Evolutionary conservation across 2,329 filamentous ascomycete genomes (phyloP).

Genomic region (Bipolaris sorokiniana): DNA sequence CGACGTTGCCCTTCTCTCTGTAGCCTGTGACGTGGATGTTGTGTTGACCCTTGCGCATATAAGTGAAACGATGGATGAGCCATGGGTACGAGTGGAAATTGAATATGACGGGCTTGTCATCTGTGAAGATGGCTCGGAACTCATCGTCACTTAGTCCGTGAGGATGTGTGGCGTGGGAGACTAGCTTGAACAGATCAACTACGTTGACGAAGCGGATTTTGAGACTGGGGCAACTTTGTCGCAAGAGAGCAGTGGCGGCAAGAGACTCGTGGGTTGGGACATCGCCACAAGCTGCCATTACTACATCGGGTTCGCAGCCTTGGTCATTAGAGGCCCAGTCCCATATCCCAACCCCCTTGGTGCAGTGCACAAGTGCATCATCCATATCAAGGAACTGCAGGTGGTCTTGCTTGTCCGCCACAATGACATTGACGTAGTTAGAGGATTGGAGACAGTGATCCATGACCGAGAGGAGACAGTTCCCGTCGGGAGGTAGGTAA

Average conservation of each 20-base stretch:
- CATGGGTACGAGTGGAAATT: conserved; percentile 86
- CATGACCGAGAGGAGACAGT: conserved; percentile 76
- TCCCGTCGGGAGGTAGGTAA: conserved; percentile 80
- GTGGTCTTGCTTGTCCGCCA: conserved; percentile 80
- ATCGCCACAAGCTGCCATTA: conserved; percentile 79
- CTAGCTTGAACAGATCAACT: conserved; percentile 80
- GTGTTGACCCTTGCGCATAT: conserved; percentile 71
- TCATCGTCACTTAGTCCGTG: conserved; percentile 68
- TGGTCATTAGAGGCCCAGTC: conserved; percentile 75
- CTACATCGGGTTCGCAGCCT: conserved; percentile 71
- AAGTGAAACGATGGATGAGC: conserved; percentile 77
- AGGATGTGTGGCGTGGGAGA: conserved; percentile 71
- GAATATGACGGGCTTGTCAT: conserved; percentile 75
- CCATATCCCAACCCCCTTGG: conserved; percentile 80
- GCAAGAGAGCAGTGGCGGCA: conserved; percentile 74
- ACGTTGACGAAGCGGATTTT: conserved; percentile 82
- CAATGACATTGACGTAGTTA: conserved; percentile 83
- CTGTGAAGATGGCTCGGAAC: conserved; percentile 73
- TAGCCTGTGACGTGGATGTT: conserved; percentile 78
- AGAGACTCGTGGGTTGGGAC: conserved; percentile 75
- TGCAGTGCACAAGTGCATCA: conserved; percentile 74
- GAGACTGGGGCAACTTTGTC: conserved; percentile 71
- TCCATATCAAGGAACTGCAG: conserved; percentile 76
- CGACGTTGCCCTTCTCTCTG: conserved; percentile 83
- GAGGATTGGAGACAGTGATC: conserved; percentile 74